Evolutionary conservation across 352 stramenopile genomes (phyloP), one percentile per base, ranked within the genome.

Genomic region (Nothophytophthora sp.): DNA sequence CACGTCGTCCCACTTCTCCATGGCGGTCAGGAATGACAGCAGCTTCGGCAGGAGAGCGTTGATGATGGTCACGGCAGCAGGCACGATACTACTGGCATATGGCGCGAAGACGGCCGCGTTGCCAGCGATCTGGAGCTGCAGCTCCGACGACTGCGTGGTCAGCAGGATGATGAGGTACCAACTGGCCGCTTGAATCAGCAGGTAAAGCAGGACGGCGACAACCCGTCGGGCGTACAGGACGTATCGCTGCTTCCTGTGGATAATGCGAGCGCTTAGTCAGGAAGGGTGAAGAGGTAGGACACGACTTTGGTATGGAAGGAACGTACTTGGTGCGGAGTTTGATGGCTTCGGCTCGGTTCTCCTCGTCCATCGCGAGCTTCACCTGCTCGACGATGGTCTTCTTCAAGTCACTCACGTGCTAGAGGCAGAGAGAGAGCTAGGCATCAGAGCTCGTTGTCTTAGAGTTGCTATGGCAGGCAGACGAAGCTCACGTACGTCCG

Each of bases 1-100:
- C 15, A 75, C 67, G 51, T 90, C 73, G 42, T 94, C 84, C 81
- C 81, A 94, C 41, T 73, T 77, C 57, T 94, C 84, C 9, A 92
- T 72, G 6, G 45, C 57, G 1, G 81, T 92, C 4, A 94, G 51
- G 4, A 85, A 34, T 7, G 72, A 81, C 7, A 90, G 86, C 10
- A 92, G 63, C 11, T 69, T 67, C 1, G 84, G 84, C 0, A 94
- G 57, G 8, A 82, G 48, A 5, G 77, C 70, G 28, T 94, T 94
- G 58, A 94, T 91, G 23, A 91, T 23, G 2, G 77, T 88, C 20
- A 90, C 84, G 10, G 73, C 68, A 1, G 85, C 66, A 13, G 84
- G 84, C 4, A 94, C 79, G 30, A 94, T 73, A 29, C 60, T 87
- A 32, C 61, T 72, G 6, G 70, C 73, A 45, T 89, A 89, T 2